Evolutionary conservation across 768 basidiomycete genomes (phyloP), one percentile per base, ranked within the genome.

Genomic region (Rhodocollybia butyracea): DNA sequence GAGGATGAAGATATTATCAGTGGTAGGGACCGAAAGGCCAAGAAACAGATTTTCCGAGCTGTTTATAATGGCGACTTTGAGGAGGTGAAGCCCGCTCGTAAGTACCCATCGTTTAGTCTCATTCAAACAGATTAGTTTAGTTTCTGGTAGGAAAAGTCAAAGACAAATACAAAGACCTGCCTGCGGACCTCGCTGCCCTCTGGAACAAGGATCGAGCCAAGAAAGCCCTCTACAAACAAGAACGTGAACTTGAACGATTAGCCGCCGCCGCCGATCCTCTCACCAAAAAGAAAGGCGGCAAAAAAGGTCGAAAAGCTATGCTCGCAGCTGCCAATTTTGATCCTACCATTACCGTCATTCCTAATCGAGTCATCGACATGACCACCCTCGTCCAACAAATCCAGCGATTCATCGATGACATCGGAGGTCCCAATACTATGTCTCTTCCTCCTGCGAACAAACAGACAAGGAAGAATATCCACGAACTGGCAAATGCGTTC

Each of bases 141-240:
- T n/a, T 12, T 11, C 24, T 54, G 29, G 17, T 59, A 74, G 73
- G 63, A 64, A 79, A 76, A 57, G 70, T 71, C 29, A 84, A 81
- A 62, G 83, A 85, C 62, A 79, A 77, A 60, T 66, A 75, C 55
- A 79, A 74, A 57, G 70, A 73, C 43, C 61, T 89, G 11, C 82
- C 89, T 0, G 62, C 72, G 1, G 78, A 84, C 5, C 76, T 97
- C 7, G 77, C 74, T 51, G 79, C 71, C 0, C 85, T 84, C 56
- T 97, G 93, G 93, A 81, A 83, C 42, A 79, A 80, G 45, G 95
- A 98, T 64, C 90, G 93, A 2, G 71, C 75, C 50, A 88, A 85
- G 73, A 98, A 97, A 66, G 91, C 91, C 0, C 84, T 85, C 55
- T 67, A 74, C 63, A 96, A 92, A 66, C 78, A 73, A 2, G 74